Base-by-base conservation (phyloP, 1,284 basidiomycete species). In the Cutaneotrichosporon spelunceum region DNA sequence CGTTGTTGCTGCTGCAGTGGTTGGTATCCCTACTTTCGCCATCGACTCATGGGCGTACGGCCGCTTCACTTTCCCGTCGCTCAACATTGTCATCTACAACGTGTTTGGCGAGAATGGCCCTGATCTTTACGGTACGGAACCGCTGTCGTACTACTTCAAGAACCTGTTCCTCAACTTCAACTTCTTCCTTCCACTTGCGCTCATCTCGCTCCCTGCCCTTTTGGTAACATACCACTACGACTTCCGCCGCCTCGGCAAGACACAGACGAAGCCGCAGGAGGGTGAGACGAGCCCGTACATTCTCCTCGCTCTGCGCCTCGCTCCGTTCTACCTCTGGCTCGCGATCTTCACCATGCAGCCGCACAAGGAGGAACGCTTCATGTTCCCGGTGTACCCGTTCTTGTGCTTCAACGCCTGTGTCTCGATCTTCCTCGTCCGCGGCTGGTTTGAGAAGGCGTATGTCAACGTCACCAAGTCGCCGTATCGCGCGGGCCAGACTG, bases 301-400 rank as follows among this genome's bases (percentile, higher is more conserved):
- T 0, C 79, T 94, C 30, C 81, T 98, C 45, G 83, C 83, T 0
- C 72, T 94, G 59, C 84, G 94, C 48, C 81, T 98, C 19, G 78
- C 84, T 7, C 93, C 93, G 1, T 84, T 95, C 70, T 98, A 99
- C 80, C 69, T 97, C 29, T 99, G 96, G 94, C 73, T 89, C 53
- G 83, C 77, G 3, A 86, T 96, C 66, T 81, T 99, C 66, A 87
- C 85, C 9, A 66, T 82, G 2, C 96, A 99, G 79, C 80, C 88
- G 6, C 96, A 99, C 81, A 99, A 99, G 81, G 96, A 99, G 78
- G 96, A 99, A 76, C 84, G 96, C 26, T 99, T 99, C 82, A 90
- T 99, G 87, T 99, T 88, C 79, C 95, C 96, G 1, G 88, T 87
- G 1, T 99, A 97, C 78, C 88, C 93, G 0, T 80, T 98, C 49